Evolutionary conservation across 805 yeast genomes (phyloP), one percentile per base, ranked within the genome.

Genomic region (Yamadazyma akitaensis): DNA sequence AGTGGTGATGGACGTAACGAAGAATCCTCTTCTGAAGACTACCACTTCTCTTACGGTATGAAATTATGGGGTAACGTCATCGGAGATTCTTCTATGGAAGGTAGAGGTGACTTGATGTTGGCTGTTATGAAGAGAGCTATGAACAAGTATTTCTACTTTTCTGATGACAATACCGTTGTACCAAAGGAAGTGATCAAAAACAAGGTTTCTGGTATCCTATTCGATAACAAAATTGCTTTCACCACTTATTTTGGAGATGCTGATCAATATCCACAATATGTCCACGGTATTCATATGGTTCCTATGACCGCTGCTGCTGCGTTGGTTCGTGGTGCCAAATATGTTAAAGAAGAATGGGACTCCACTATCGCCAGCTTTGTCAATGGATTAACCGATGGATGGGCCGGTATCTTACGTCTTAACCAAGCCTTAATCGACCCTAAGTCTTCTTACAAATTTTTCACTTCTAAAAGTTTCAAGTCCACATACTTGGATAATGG

Each of bases 381-480:
- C 9, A 69, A 67, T 36, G 59, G 60, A 28, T 75, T 84, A 6
- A 68, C 67, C 13, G 80, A 77, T 55, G 89, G 89, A 1, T 85
- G 90, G 91, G 76, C 75, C 40, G 88, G 90, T 46, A 72, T 85
- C n/a, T 68, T 90, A 42, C 77, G 81, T 66, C 72, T 88, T 40
- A 88, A 90, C 63, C 76, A 78, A 53, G 96, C 96, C 0, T 67
- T 91, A 17, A 78, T 68, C 56, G 88, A 90, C 61, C 87, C 97
- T 1, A 46, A 60, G 17, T 47, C 75, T 1, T 74, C 95, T 0
- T 88, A 81, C 59, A 53, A 66, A 2, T 89, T 79, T 65, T 88
- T 88, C 61, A 48, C 67, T 3, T 53, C 64, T 1, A 51, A 52
- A 11, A 39, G 45, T 6, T 62, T 57, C 54, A 39, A 49, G 14